Conservation (phyloP, 2,329 filamentous ascomycete species). For the Sarocladium kiliense region DNA sequence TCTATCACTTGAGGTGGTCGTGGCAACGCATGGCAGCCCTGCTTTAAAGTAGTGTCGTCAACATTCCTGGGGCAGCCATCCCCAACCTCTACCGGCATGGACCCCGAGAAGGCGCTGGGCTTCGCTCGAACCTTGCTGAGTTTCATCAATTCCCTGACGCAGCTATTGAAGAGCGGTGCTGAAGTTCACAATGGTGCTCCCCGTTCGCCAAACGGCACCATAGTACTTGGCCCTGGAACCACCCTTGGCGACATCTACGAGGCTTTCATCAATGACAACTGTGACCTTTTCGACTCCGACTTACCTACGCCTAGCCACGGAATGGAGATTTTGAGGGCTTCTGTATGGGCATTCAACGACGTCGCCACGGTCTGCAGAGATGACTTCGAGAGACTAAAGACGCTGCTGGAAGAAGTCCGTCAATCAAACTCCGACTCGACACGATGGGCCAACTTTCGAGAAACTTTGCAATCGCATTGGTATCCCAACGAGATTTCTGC, state of each 20-base stretch:
- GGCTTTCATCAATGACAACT: not conserved
- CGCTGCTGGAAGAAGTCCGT: not conserved
- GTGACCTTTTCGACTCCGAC: not conserved
- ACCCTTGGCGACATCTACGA: not conserved
- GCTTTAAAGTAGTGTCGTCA: not conserved
- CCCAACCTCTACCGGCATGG: not conserved
- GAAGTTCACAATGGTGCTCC: not conserved
- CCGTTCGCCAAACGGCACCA: not conserved
- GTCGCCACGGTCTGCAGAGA: not conserved
- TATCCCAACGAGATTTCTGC: not conserved
- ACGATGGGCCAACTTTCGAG: not conserved
- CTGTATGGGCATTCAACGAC: not conserved
- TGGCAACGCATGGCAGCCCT: not conserved
- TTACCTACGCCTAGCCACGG: not conserved
- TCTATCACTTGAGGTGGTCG: not conserved
- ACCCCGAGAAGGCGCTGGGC: not conserved
- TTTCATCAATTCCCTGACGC: not conserved
- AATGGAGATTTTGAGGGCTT: not conserved
- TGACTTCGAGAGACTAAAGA: not conserved
- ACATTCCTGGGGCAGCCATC: not conserved
- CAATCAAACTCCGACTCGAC: not conserved
- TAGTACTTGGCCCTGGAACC: not conserved
- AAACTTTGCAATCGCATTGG: not conserved
- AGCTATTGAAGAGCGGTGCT: not conserved
- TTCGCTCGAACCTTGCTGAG: not conserved